phyloP scores from a whole-genome alignment of 768 basidiomycete species.

The Albatrellus ellisii region DNA sequence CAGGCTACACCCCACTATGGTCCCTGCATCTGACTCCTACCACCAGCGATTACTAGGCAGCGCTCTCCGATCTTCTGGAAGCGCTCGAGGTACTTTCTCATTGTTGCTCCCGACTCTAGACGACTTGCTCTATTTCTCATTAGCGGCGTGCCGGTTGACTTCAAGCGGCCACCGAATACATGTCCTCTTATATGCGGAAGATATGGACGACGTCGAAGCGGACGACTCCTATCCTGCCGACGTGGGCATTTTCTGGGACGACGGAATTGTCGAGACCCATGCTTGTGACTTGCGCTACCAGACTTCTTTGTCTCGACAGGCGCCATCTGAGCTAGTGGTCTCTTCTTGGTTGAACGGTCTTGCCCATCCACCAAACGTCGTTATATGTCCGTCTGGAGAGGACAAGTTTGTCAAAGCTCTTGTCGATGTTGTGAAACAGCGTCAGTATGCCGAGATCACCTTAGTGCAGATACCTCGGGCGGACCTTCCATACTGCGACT shows the following conservation, averaged over 20 bases:
- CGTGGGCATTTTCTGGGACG: background rate
- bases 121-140: conserved; percentile 11
- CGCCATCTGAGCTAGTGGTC: background rate
- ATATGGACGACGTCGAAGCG: background rate
- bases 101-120: conserved; percentile 6
- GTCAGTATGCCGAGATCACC: conserved; percentile 14
- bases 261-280: conserved; percentile 5
- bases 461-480: conserved; percentile 30
- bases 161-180: conserved; percentile 7
- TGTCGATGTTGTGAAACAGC: background rate
- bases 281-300: conserved; percentile 5
- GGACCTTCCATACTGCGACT: conserved; percentile 40
- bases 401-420: conserved; percentile 4
- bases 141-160: conserved; percentile 8
- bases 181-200: conserved; percentile 9
- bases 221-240: background rate
- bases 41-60: background rate
- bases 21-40: background rate
- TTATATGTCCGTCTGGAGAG: conserved; percentile 6
- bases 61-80: background rate
- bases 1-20: conserved; percentile 1
- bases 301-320: background rate
- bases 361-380: conserved; percentile 13
- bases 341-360: conserved; percentile 12
- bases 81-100: conserved; percentile 4